Evolutionary conservation across 2,329 filamentous ascomycete species (phyloP).

Genomic region (Clonostachys solani): DNA sequence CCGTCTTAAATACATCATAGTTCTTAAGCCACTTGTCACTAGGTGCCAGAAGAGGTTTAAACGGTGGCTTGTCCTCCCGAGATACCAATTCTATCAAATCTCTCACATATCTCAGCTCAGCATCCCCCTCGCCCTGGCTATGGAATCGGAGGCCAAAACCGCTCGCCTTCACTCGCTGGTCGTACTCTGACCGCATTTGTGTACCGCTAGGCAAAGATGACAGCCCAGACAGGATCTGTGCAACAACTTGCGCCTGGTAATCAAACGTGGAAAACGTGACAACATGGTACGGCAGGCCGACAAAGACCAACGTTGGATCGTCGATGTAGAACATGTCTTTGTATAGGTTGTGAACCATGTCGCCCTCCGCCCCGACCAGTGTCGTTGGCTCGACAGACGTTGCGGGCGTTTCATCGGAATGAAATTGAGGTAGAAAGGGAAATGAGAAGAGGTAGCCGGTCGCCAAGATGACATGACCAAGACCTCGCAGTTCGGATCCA

Average conservation of each 20-base stretch:
- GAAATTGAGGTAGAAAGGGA: conserved; percentile 55
- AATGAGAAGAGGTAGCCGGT: conserved; percentile 67
- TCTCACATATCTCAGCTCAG: conserved; percentile 13
- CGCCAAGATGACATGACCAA: conserved; percentile 60
- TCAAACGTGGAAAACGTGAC: conserved; percentile 68
- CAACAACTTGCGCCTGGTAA: conserved; percentile 61
- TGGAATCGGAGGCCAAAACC: conserved; percentile 15
- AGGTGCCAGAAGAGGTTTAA: too few relatives aligned
- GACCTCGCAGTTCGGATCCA: conserved; percentile 43
- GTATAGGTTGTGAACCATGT: conserved; percentile 62
- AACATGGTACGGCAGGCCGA: conserved; percentile 62
- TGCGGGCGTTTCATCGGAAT: conserved; percentile 25
- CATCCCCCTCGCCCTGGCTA: conserved; percentile 11
- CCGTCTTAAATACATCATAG: too few relatives aligned
- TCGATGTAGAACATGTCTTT: conserved; percentile 69
- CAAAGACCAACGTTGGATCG: conserved; percentile 58
- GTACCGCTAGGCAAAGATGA: too few relatives aligned
- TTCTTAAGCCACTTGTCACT: too few relatives aligned
- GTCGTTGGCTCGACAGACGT: conserved; percentile 44
- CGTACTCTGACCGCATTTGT: conserved; percentile 8
- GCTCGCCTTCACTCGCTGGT: conserved; percentile 7
- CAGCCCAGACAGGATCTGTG: conserved; percentile 32
- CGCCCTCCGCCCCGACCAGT: conserved; percentile 59
- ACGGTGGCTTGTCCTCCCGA: too few relatives aligned
- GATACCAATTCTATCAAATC: conserved; percentile 11